Evolutionary conservation across 192 early-diverging fungal genomes (phyloP), one percentile per base, ranked within the genome.

Genomic region (Fimicolochytrium jonesii): DNA sequence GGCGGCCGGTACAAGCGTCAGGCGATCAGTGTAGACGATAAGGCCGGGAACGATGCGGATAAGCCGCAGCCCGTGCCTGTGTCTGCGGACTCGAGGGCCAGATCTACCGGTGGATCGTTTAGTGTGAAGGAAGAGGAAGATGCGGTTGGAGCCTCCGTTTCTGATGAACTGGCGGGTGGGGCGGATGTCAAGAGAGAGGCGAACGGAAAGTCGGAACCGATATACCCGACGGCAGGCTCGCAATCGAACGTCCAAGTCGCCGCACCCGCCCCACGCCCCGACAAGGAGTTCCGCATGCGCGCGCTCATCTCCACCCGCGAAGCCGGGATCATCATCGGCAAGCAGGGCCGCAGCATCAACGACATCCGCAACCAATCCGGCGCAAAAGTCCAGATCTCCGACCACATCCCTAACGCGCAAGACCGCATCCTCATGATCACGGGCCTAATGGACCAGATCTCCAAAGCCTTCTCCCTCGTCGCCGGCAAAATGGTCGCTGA

Each of bases 291-390:
- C 22, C 20, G 29, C 18, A 82, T 97, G 72, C 88, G 94, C 61
- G 90, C 92, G 17, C 75, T 98, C 4, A 89, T 98, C 28, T 86
- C 92, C 26, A 90, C 92, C 68, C 93, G 93, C 68, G 95, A 98
- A 70, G 91, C 91, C 15, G 91, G 90, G 49, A 81, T 92, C 35
- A 83, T 92, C 62, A 85, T 84, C 68, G 80, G 76, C 28, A 73
- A 72, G 20, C 84, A 83, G 55, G 95, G 95, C 28, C 85, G 85
- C 69, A 92, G 91, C 76, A 90, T 98, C 5, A 88, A 89, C 30
- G 89, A 93, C 47, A 81, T 98, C 56, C 84, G 96, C 51, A 86
- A 90, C 26, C 73, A 69, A 29, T 88, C 88, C 59, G 90, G 90
- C 61, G 92, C 93, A 60, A 89, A 89, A 61, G 91, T 95, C 20